A percentile compares a stretch with the other conserved stretches of the same genome.
Conservation (phyloP, 1,284 basidiomycete species). For the Sparassis latifolia region DNA sequence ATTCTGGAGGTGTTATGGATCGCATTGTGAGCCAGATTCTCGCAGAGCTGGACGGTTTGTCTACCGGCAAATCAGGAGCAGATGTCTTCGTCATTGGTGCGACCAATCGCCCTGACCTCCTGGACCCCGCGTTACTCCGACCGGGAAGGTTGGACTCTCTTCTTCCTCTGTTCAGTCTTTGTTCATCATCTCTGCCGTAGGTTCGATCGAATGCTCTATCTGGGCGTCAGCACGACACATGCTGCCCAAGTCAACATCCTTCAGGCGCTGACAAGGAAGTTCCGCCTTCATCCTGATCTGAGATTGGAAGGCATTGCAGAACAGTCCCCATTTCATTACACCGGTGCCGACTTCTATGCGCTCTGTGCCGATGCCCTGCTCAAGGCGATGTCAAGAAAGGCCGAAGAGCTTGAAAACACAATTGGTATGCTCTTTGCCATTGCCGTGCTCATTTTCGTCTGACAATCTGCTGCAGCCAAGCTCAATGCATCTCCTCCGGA, state of each 20-base stretch:
- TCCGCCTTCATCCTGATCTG: conserved; percentile 72
- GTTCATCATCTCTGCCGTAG: conserved; percentile 33
- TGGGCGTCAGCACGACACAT: conserved; percentile 89
- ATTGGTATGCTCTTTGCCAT: conserved; percentile 42
- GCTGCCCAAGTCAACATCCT: conserved; percentile 85
- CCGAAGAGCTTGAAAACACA: conserved; percentile 69
- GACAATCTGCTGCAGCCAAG: conserved; percentile 29
- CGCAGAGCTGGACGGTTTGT: conserved; percentile 94
- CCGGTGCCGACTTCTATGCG: conserved; percentile 97
- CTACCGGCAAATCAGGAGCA: conserved; percentile 47
- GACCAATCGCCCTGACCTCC: conserved; percentile 92
- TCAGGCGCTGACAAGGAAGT: conserved; percentile 89
- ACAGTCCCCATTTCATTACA: conserved; percentile 88
- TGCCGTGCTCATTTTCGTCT: neutral
- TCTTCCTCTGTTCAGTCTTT: conserved; percentile 1
- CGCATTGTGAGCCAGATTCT: conserved; percentile 94
- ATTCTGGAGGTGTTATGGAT: conserved; percentile 97
- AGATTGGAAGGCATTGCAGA: conserved; percentile 66
- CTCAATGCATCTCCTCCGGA: conserved; percentile 40
- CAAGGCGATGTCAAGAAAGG: conserved; percentile 90
- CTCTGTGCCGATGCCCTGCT: conserved; percentile 95
- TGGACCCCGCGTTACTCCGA: conserved; percentile 89
- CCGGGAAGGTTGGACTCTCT: conserved; percentile 68
- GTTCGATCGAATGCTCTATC: conserved; percentile 96
- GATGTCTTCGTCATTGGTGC: conserved; percentile 97